A percentile compares a stretch with the other conserved stretches of the same genome.
Conservation (phyloP, 352 stramenopile species). For the Phytophthora gonapodyides region DNA sequence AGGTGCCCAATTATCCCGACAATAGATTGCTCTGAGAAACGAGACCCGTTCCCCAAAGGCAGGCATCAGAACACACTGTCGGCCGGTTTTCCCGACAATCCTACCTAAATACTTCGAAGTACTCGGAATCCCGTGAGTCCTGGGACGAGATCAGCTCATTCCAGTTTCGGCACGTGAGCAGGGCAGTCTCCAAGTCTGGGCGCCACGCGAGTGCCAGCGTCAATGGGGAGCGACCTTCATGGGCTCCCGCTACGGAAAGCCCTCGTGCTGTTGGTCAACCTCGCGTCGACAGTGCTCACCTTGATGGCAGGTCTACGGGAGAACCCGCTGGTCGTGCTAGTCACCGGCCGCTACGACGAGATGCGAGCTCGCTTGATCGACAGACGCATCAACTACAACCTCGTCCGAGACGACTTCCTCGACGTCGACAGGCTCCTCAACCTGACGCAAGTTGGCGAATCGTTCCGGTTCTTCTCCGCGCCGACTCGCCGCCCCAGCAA, state of each 20-base stretch:
- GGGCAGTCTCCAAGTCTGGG: neutral
- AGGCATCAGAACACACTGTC: too few species aligned
- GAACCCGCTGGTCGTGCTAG: conserved; percentile 53
- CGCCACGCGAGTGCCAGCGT: neutral
- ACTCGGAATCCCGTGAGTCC: too few species aligned
- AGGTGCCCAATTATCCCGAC: too few species aligned
- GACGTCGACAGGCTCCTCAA: conserved; percentile 35
- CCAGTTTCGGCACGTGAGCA: conserved; percentile 11
- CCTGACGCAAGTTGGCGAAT: conserved; percentile 37
- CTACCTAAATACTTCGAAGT: too few species aligned
- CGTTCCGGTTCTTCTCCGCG: conserved; percentile 42
- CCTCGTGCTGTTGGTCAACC: conserved; percentile 41
- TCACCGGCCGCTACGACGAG: conserved; percentile 50
- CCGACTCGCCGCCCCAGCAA: conserved; percentile 39
- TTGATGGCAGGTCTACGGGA: conserved; percentile 57
- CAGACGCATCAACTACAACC: conserved; percentile 50
- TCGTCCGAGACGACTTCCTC: conserved; percentile 42
- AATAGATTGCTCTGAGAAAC: too few species aligned
- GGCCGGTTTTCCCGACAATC: too few species aligned
- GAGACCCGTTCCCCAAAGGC: too few species aligned
- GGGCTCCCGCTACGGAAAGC: conserved; percentile 26
- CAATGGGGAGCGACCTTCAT: conserved; percentile 22
- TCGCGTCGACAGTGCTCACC: conserved; percentile 52
- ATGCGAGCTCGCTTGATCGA: conserved; percentile 44
- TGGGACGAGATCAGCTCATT: conserved; percentile 1